Evolutionary conservation across 441 rosid genomes (phyloP).

Genomic region (Mallotus repandus): DNA sequence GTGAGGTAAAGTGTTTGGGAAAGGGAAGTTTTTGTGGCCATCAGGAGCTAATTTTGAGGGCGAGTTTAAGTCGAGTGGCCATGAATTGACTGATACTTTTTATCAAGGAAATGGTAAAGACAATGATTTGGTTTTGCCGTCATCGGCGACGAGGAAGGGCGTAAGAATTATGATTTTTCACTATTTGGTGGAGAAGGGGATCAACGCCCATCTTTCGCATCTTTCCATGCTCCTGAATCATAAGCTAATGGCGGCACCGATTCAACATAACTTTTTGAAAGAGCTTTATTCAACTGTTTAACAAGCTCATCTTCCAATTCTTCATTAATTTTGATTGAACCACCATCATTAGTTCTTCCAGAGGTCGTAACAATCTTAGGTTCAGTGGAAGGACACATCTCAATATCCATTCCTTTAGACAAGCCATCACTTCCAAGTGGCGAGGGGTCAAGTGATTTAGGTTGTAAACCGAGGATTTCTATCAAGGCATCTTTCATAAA

Average conservation of each 20-base stretch:
- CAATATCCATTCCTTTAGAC: conserved; percentile 27
- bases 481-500: conserved; percentile 57
- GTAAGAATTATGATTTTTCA: too few relatives aligned
- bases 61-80: too few relatives aligned
- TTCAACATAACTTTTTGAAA: conserved; percentile 31
- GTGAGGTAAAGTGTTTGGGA: too few relatives aligned
- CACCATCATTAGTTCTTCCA: conserved; percentile 15
- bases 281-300: conserved; percentile 49
- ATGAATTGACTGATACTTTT: too few relatives aligned
- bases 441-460: conserved; percentile 32
- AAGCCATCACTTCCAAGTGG: conserved; percentile 17
- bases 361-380: conserved; percentile 14
- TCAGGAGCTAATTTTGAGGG: too few relatives aligned
- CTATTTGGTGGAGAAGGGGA: too few relatives aligned
- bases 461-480: conserved; percentile 42
- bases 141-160: too few relatives aligned
- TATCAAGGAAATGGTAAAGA: too few relatives aligned
- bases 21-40: too few relatives aligned
- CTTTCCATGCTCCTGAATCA: conserved; percentile 31
- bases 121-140: too few relatives aligned
- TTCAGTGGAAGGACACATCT: conserved; percentile 30
- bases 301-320: conserved; percentile 43
- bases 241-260: conserved; percentile 23
- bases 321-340: conserved; percentile 16
- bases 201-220: conserved; percentile 34